These are phyloP conservation scores for Xylaria sp. DNA, from an alignment of 495 filamentous ascomycete species.

Conservation along the genomic window DNA sequence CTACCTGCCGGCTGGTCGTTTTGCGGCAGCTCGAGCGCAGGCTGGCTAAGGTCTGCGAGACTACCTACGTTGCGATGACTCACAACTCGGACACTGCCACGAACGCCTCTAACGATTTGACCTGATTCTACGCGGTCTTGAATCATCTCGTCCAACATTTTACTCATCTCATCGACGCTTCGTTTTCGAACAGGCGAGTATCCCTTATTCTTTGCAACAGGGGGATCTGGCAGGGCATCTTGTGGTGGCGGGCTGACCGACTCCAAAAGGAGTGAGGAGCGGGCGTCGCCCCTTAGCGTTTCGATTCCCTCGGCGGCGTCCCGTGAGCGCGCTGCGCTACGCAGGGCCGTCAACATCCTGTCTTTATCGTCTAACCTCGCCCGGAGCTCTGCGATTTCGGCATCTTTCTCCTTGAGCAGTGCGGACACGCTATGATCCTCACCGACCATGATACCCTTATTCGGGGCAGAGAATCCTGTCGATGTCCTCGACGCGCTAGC, in stretches of 20 bases:
- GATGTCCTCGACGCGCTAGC: constrained; percentile 89
- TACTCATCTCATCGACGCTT: constrained; percentile 86
- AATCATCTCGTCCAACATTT: constrained; percentile 94
- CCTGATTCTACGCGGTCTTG: constrained; percentile 80
- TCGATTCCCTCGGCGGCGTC: constrained; percentile 74
- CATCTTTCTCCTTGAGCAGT: constrained; percentile 85
- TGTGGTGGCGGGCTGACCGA: constrained; percentile 43
- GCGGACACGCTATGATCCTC: constrained; percentile 72
- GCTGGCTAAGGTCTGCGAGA: constrained; percentile 28
- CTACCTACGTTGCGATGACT: constrained; percentile 40
- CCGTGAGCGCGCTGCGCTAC: constrained; percentile 84
- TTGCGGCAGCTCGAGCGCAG: constrained; percentile 45
- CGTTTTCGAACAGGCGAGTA: constrained; percentile 55
- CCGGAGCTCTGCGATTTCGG: constrained; percentile 89
- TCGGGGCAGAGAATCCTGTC: constrained; percentile 63
- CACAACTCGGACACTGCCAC: constrained; percentile 62
- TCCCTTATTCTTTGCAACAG: constrained; percentile 41
- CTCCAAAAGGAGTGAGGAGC: constrained; percentile 52
- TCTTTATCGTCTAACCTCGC: constrained; percentile 95
- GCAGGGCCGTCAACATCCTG: constrained; percentile 86
- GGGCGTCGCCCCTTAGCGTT: constrained; percentile 48
- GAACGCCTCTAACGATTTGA: constrained; percentile 63
- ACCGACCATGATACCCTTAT: constrained; percentile 66
- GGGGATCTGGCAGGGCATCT: constrained; percentile 47
- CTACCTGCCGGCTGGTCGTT: constrained; percentile 39